Percentiles rank a stretch among this genome's conserved stretches.
Evolutionary conservation across 345 rosid genomes (phyloP).

Genomic region (Populus ilicifolia): DNA sequence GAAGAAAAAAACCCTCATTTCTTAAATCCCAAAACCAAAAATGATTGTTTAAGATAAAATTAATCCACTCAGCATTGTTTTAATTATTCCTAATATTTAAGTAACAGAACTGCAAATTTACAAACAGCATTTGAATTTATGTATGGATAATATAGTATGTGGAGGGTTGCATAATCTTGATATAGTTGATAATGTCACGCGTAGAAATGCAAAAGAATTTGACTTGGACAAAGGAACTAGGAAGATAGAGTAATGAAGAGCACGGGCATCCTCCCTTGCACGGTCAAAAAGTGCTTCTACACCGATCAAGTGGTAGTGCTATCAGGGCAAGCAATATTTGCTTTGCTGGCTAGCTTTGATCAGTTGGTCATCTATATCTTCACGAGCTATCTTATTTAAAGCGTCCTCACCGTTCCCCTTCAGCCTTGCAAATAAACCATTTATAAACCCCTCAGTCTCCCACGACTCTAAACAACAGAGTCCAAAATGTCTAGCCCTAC

Average conservation of each 20-base stretch:
- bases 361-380: conserved; percentile 14
- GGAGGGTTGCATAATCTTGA: neutral
- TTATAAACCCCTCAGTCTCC: neutral
- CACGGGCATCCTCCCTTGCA: conserved; percentile 46
- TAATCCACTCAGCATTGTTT: too few relatives aligned
- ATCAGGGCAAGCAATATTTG: neutral
- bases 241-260: conserved; percentile 29
- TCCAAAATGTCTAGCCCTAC: conserved; percentile 21
- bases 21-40: too few relatives aligned
- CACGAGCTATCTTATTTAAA: conserved; percentile 35
- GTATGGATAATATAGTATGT: neutral
- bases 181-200: neutral
- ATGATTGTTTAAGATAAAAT: too few relatives aligned
- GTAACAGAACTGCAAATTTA: neutral
- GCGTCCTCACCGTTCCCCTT: neutral
- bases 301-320: neutral
- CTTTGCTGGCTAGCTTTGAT: conserved; percentile 17
- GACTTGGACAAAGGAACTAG: conserved; percentile 9
- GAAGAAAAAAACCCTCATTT: too few relatives aligned
- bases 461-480: neutral
- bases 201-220: conserved; percentile 7
- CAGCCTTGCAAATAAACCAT: neutral
- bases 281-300: conserved; percentile 21
- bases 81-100: too few relatives aligned
- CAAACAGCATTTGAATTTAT: neutral